Conservation (phyloP, 495 filamentous ascomycete genomes). For the Geoglossum glabrum region DNA sequence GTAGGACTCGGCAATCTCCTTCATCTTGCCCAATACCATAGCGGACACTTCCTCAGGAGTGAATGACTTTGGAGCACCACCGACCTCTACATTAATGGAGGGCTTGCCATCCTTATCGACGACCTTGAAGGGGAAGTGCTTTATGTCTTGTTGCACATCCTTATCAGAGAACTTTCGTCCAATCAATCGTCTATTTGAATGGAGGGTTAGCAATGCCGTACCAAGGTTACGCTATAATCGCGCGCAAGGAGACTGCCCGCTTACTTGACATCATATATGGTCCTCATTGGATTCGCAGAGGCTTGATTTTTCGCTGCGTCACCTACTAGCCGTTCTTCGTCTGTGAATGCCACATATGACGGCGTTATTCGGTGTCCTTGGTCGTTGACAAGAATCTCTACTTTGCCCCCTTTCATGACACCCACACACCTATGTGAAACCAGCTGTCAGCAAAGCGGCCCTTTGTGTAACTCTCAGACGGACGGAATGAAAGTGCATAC, state of each 20-base stretch:
- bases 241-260: conserved; percentile 15
- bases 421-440: conserved; percentile 49
- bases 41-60: conserved; percentile 76
- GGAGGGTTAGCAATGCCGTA: conserved; percentile 12
- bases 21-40: conserved; percentile 88
- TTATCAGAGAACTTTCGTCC: conserved; percentile 77
- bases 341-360: conserved; percentile 95
- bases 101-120: conserved; percentile 68
- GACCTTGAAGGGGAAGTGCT: conserved; percentile 85
- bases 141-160: conserved; percentile 65
- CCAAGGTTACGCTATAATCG: not conserved
- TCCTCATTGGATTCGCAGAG: conserved; percentile 71
- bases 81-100: conserved; percentile 54
- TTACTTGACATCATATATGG: conserved; percentile 88
- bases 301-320: conserved; percentile 99
- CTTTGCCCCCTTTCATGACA: conserved; percentile 97
- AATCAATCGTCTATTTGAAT: conserved; percentile 48
- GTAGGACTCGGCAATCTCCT: conserved; percentile 87
- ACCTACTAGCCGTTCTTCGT: conserved; percentile 91
- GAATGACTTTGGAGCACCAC: conserved; percentile 52
- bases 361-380: conserved; percentile 99
- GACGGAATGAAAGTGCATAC: conserved; percentile 18
- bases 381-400: conserved; percentile 92
- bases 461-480: not conserved
- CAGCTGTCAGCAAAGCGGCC: conserved; percentile 5